Evolutionary conservation across 2,329 filamentous ascomycete species (phyloP).

Genomic region (Colletotrichum sp.): DNA sequence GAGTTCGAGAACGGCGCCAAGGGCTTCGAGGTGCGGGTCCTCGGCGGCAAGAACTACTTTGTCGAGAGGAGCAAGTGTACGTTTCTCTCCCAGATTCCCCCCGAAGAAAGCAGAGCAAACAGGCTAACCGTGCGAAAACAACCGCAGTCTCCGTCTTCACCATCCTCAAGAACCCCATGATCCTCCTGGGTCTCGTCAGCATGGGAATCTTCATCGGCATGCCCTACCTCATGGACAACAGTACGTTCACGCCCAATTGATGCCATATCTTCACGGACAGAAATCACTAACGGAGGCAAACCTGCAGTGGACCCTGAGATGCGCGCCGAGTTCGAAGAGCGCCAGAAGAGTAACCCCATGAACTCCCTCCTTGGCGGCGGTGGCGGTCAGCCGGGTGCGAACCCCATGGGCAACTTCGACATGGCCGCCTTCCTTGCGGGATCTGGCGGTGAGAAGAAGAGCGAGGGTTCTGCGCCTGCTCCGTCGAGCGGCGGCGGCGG

Average conservation of each 20-base stretch:
- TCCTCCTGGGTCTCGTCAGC: conserved; percentile 84
- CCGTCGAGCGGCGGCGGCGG: conserved; percentile 23
- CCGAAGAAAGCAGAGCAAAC: not conserved
- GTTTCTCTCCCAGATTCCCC: conserved; percentile 35
- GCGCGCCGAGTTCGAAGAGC: conserved; percentile 88
- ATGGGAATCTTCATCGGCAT: conserved; percentile 87
- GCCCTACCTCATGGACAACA: conserved; percentile 95
- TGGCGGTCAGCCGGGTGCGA: conserved; percentile 30
- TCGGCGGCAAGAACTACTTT: conserved; percentile 76
- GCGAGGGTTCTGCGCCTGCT: conserved; percentile 38
- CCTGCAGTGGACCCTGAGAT: conserved; percentile 92
- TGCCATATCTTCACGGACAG: not conserved
- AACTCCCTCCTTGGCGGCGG: conserved; percentile 55
- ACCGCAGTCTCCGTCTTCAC: conserved; percentile 74
- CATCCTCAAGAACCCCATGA: conserved; percentile 95
- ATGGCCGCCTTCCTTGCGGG: conserved; percentile 69
- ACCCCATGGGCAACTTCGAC: conserved; percentile 61
- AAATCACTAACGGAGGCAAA: not conserved
- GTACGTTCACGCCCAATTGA: conserved; percentile 55
- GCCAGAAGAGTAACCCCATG: conserved; percentile 78
- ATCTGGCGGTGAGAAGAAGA: conserved; percentile 45
- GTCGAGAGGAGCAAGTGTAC: conserved; percentile 77
- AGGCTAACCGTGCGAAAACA: not conserved
- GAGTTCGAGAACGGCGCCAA: conserved; percentile 23
- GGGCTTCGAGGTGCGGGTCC: conserved; percentile 65